phyloP scores from a whole-genome alignment of 1,284 basidiomycete species.

The Apiotrichum montevideense region DNA sequence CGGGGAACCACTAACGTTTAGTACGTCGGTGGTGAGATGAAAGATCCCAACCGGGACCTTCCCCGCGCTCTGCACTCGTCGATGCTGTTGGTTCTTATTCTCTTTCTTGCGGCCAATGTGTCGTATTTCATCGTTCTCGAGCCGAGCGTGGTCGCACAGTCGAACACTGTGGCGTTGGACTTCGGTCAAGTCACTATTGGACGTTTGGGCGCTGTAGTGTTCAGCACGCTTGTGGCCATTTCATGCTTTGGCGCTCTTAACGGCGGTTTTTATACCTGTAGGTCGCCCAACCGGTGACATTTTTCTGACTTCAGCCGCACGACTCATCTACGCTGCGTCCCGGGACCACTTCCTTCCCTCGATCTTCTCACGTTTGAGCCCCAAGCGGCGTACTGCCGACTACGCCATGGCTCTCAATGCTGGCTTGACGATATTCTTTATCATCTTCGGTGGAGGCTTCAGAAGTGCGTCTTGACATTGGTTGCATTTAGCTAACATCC shows the following conservation, averaged over 20 bases:
- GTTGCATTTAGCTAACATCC: not conserved
- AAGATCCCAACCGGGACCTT: constrained; percentile 74
- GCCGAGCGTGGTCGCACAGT: constrained; percentile 53
- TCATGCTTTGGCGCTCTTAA: constrained; percentile 92
- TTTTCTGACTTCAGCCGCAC: constrained; percentile 48
- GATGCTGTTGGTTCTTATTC: constrained; percentile 59
- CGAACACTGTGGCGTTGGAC: constrained; percentile 89
- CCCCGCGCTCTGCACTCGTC: constrained; percentile 83
- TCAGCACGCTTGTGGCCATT: constrained; percentile 80
- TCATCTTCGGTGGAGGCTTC: constrained; percentile 81
- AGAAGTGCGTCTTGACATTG: constrained; percentile 49
- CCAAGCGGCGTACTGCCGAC: constrained; percentile 68
- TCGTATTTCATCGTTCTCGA: constrained; percentile 93
- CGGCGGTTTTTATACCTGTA: constrained; percentile 72
- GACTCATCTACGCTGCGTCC: constrained; percentile 81
- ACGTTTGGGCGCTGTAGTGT: constrained; percentile 73
- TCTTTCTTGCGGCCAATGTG: constrained; percentile 78
- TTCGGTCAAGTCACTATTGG: constrained; percentile 86
- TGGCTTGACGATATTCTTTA: constrained; percentile 64
- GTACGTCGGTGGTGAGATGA: constrained; percentile 89
- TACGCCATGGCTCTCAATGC: constrained; percentile 78
- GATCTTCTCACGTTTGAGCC: constrained; percentile 69
- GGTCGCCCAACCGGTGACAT: constrained; percentile 8
- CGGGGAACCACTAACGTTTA: constrained; percentile 30
- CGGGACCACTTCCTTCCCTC: constrained; percentile 80